Evolutionary conservation across 2,329 filamentous ascomycete species (phyloP), one percentile per base, ranked within the genome.

Genomic region (Plectosphaerella sp.): DNA sequence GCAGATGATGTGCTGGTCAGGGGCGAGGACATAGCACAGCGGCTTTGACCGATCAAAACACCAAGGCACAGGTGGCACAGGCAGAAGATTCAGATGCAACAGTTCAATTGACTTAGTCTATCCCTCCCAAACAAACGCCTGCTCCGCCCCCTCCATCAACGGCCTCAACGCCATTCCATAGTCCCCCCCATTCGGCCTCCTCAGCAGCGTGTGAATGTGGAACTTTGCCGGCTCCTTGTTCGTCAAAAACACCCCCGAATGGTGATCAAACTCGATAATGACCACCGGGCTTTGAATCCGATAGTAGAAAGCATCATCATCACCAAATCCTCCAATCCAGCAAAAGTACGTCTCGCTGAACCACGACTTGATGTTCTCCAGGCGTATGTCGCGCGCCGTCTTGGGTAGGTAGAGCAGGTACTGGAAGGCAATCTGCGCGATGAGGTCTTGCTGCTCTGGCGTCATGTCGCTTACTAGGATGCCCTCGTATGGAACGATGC

Each of bases 221-320:
- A 89, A 93, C 67, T 88, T 89, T 33, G 83, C 84, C 0, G 88
- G 88, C 66, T 88, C 80, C 48, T 75, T 74, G 62, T 92, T 93
- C 1, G 77, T 83, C 61, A 93, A 66, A 59, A 91, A 92, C 0
- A 92, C 88, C 0, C 88, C 88, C 0, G 83, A 88, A 65, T 92
- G 88, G 62, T 91, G 87, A 60, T 92, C 89, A 60, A 93, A 89
- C 73, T 93, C 89, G 49, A 87, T 73, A 2, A 92, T 72, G 0
- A 90, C 73, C 0, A 92, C 87, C 0, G 88, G 88, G 57, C 82
- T 90, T 67, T 93, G 88, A 4, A 93, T 78, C 1, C 89, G 78
- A 61, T 85, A 93, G 67, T 92, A 93, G 61, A 89, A 93, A 0
- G 88, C 74, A 64, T 91, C 87, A 0, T 80, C 68, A 49, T 88